Evolutionary conservation across 768 basidiomycete genomes (phyloP).

Genomic region (Hydnum rufescens): DNA sequence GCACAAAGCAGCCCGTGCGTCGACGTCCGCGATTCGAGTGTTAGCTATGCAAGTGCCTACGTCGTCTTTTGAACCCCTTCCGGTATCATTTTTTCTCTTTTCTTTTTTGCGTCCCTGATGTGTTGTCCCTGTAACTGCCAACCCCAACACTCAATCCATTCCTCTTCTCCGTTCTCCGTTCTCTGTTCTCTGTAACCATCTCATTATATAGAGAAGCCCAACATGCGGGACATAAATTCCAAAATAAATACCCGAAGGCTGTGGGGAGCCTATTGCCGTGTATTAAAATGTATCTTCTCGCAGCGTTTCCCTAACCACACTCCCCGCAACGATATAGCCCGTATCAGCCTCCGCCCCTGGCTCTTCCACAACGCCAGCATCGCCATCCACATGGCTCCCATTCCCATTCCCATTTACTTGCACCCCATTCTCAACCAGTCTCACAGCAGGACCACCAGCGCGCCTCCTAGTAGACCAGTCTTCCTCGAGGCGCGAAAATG

Average conservation of each 20-base stretch:
- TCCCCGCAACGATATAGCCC: background rate
- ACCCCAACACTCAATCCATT: background rate
- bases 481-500: background rate
- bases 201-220: too few relatives aligned
- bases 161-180: too few relatives aligned
- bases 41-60: constrained; percentile 91
- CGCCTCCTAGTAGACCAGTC: background rate
- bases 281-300: background rate
- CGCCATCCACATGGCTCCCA: background rate
- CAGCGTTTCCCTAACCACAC: background rate
- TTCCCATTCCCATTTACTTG: background rate
- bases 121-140: too few relatives aligned
- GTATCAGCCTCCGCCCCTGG: too few relatives aligned
- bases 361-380: too few relatives aligned
- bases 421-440: background rate
- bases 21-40: constrained; percentile 60
- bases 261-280: too few relatives aligned
- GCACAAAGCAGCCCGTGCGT: constrained; percentile 74
- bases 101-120: too few relatives aligned
- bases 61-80: constrained; percentile 42
- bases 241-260: too few relatives aligned
- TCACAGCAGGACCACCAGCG: background rate
- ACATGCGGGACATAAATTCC: too few relatives aligned
- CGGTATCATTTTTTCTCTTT: too few relatives aligned
- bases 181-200: too few relatives aligned